Evolutionary conservation across 495 filamentous ascomycete species (phyloP), one percentile per base, ranked within the genome.

Genomic region (Penicillium lagena): DNA sequence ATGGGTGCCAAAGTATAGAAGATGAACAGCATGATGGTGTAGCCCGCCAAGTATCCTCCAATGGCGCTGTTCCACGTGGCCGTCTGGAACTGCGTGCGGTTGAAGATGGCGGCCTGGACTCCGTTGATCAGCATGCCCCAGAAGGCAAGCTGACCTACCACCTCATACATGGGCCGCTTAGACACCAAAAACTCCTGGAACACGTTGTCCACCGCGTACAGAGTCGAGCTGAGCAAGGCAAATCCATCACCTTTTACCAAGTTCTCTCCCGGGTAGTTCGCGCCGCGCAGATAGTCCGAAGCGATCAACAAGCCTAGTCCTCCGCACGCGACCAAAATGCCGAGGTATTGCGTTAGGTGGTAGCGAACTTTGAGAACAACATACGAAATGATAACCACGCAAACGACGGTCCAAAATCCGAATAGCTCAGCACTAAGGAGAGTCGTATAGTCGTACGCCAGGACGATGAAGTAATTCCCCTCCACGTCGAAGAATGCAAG

Each of bases 351-450:
- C 17, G 85, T 75, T 52, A 75, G 64, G 63, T 89, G 86, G 72
- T 98, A 98, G 42, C 93, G 87, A 15, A 98, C 93, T 31, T 71
- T 71, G 14, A 98, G 78, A 58, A 96, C 73, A 35, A 82, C 37
- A 66, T 90, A 87, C 7, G 90, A 96, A 54, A 96, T 66, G 47
- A 84, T 60, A 17, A 97, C 89, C 27, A 98, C 93, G 44, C 93
- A 81, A 13, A 91, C 87, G 48, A 98, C 97, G 51, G 90, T 84
- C 91, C 93, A 98, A 77, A 98, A 97, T 74, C 95, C 95, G 67
- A 98, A 90, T 29, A 98, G 76, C 68, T 96, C 90, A 7, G 87
- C 90, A 40, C 87, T 91, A 31, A 93, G 79, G 60, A 90, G 85
- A 56, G 82, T 93, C 39, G 90, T 94, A 66, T 96, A 94, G 17